Evolutionary conservation across 352 stramenopile species (phyloP), one percentile per base, ranked within the genome.

Genomic region (Pythium phragmiticola): DNA sequence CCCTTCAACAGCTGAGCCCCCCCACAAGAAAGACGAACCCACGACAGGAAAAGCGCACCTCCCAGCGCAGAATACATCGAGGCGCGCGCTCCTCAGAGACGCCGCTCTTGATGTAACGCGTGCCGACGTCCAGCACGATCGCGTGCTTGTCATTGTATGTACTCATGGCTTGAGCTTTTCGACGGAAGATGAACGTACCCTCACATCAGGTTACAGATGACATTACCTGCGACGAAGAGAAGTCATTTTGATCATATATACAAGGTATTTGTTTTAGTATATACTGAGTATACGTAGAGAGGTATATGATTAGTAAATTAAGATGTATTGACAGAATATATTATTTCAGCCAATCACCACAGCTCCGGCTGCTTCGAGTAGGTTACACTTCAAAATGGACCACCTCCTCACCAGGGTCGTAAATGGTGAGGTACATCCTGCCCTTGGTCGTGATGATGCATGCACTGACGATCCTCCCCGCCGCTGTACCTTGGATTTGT

Each of bases 61-160:
- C 72, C 81, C 84, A 95, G 21, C 72, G 66, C 55, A 85, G 50
- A 11, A 93, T 72, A 43, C 69, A 84, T 13, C 84, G 87, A 49
- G 87, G 84, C 30, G 80, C 76, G 21, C 84, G 79, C 72, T 95
- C 87, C 47, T 84, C 83, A 9, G 87, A 88, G 47, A 95, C 61
- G 16, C 87, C 87, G 57, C 75, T 84, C 60, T 86, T 82, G 43
- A 87, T 63, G 71, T 80, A 92, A 45, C 80, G 82, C 17, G 69
- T 65, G 43, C 87, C 87, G 33, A 95, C 57, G 64, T 95, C 87
- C 55, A 95, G 66, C 67, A 95, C 84, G 50, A 95, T 78, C 74
- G 82, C 74, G 49, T 69, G 66, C 66, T 73, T 73, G 59, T 73
- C 66, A 33, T 30, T 68, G 60, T 52, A 52, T 33, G 46, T 34